Evolutionary conservation across 1,284 basidiomycete genomes (phyloP).

Genomic region (Apiotrichum laibachii): DNA sequence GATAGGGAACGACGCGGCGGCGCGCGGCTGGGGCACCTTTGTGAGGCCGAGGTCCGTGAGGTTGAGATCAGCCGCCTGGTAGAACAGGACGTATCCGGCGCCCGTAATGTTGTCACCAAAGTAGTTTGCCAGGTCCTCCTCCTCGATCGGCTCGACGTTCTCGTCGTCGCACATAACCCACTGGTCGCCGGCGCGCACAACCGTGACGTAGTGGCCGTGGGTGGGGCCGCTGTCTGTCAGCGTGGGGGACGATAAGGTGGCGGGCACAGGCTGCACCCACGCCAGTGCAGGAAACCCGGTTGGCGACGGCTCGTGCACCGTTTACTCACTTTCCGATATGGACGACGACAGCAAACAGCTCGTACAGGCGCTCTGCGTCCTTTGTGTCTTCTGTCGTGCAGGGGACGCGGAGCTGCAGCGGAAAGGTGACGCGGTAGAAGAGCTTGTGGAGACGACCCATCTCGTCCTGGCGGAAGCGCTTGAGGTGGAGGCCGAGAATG

Average conservation of each 20-base stretch:
- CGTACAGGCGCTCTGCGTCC: constrained; percentile 81
- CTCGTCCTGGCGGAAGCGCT: constrained; percentile 96
- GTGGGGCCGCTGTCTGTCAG: constrained; percentile 70
- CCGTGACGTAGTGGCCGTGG: constrained; percentile 95
- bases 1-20: constrained; percentile 12
- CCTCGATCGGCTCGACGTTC: constrained; percentile 79
- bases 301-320: neutral
- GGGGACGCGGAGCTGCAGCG: constrained; percentile 87
- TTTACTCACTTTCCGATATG: constrained; percentile 88
- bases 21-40: constrained; percentile 15
- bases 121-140: constrained; percentile 85
- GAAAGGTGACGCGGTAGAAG: constrained; percentile 93
- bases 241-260: too few relatives aligned
- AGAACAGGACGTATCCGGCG: constrained; percentile 94
- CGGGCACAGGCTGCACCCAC: neutral
- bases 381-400: constrained; percentile 93
- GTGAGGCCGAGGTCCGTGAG: constrained; percentile 61
- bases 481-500: constrained; percentile 89
- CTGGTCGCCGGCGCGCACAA: constrained; percentile 67
- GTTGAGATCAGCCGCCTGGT: constrained; percentile 87
- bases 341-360: constrained; percentile 92
- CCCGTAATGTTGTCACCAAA: constrained; percentile 88
- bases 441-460: constrained; percentile 87
- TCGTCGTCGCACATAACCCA: constrained; percentile 98
- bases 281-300: neutral